Evolutionary conservation across 495 filamentous ascomycete species (phyloP), one percentile per base, ranked within the genome.

Genomic region (Neurospora sublineolata): DNA sequence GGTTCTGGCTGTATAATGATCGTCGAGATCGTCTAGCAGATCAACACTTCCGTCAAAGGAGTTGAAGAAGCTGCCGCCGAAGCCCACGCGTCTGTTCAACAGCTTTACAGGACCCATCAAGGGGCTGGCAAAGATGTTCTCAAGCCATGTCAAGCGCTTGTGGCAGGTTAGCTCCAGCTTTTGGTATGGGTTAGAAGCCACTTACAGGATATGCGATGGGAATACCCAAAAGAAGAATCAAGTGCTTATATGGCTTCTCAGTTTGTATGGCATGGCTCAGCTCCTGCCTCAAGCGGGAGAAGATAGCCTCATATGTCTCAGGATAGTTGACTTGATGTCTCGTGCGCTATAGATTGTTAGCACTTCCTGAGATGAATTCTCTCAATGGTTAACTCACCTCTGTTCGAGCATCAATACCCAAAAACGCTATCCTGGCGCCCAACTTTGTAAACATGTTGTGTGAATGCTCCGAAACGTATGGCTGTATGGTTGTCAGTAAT

Each of bases 1-100:
- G 70, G 93, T 93, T 38, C 89, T 88, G 14, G 94, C 93, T 37
- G 93, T 97, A 82, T 97, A 97, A 78, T 98, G 94, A 78, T 97
- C 94, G 77, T 97, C 94, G 20, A 97, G 84, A 76, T 97, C 94
- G 77, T 98, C 94, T 9, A 97, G 84, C 36, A 97, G 84, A 84
- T 98, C 94, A 14, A 96, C 89, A 74, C 89, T 87, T 36, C 94
- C 94, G 79, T 97, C 94, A 71, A 97, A 98, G 68, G 90, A 87
- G 80, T 98, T 97, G 87, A 98, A 97, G 23, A 97, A 83, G 73
- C 88, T 88, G 37, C 92, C 92, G 6, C 90, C 86, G 42, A 96
- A 79, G 68, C 94, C 94, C 75, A 98, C 94, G 68, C 94, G 89
- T 80, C 94, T 92, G 84, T 97, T 96, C 68, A 97, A 78, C 74